phyloP scores from a whole-genome alignment of 2,329 filamentous ascomycete genomes.

The Sporothrix brasiliensis region DNA sequence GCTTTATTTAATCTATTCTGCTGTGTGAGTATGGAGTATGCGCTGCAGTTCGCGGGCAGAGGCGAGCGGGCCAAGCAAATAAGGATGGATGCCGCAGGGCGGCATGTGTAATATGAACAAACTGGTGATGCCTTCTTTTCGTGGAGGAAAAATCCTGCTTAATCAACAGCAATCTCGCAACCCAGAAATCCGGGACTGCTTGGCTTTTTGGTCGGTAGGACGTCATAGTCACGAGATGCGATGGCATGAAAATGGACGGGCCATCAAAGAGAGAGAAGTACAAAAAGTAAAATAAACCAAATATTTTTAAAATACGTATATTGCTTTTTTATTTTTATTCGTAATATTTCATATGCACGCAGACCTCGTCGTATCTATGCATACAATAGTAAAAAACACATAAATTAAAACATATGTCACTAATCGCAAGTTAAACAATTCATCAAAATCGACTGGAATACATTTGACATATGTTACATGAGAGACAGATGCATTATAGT shows the following conservation, averaged over 20 bases:
- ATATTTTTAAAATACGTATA: too few species aligned
- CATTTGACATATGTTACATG: background rate
- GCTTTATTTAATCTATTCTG: constrained; percentile 5
- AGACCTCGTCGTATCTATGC: too few species aligned
- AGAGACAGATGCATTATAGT: background rate
- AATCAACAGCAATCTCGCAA: background rate
- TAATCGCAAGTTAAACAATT: background rate
- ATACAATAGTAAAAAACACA: background rate
- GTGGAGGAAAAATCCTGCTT: background rate
- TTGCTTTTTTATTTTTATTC: too few species aligned
- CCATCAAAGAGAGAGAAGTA: background rate
- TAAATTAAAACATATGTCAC: background rate
- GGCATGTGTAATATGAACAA: background rate
- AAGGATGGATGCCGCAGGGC: constrained; percentile 7
- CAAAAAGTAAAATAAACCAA: background rate
- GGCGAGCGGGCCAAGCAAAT: constrained; percentile 6
- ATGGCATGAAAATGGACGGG: background rate
- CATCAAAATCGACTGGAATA: background rate
- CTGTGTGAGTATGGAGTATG: background rate
- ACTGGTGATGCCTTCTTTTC: constrained; percentile 5
- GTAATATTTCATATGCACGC: too few species aligned
- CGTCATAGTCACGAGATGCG: background rate
- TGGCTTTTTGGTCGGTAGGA: background rate
- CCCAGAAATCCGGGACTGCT: background rate
- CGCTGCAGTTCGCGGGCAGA: background rate